Conservation (phyloP, 805 yeast species). For the Lachancea nothofagi region DNA sequence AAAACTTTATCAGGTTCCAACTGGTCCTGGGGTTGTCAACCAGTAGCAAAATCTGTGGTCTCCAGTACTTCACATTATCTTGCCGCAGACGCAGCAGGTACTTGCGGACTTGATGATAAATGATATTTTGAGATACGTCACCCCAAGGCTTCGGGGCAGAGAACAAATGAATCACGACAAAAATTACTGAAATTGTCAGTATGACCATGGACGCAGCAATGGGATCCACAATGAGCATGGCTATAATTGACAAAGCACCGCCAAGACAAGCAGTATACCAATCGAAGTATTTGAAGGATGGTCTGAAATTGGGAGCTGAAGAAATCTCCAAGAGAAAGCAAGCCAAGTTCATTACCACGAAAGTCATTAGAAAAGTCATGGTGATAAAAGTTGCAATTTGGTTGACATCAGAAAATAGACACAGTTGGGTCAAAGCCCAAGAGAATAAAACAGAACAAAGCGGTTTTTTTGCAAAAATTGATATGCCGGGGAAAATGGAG, state of each 20-base stretch:
- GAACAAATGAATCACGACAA: conserved; percentile 76
- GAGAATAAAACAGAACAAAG: conserved; percentile 63
- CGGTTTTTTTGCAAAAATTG: conserved; percentile 60
- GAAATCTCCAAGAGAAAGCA: conserved; percentile 84
- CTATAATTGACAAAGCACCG: conserved; percentile 58
- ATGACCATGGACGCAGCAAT: conserved; percentile 76
- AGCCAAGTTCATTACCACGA: conserved; percentile 88
- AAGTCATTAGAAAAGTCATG: conserved; percentile 96
- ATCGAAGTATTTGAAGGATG: conserved; percentile 84
- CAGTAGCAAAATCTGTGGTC: conserved; percentile 86
- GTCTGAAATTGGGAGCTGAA: conserved; percentile 97
- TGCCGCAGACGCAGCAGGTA: conserved; percentile 70
- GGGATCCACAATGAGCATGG: conserved; percentile 95
- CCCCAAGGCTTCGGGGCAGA: conserved; percentile 98
- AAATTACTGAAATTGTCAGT: conserved; percentile 56
- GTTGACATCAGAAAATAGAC: conserved; percentile 84
- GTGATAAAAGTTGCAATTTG: conserved; percentile 93
- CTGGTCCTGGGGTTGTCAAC: conserved; percentile 90
- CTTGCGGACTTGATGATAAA: conserved; percentile 94
- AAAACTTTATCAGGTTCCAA: conserved; percentile 87
- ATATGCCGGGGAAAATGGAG: conserved; percentile 74
- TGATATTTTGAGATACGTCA: conserved; percentile 91
- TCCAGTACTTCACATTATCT: conserved; percentile 96
- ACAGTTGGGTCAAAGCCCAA: conserved; percentile 77
- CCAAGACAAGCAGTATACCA: conserved; percentile 79